Evolutionary conservation across 257 asterid genomes (phyloP).

Genomic region (Petunia secreta): DNA sequence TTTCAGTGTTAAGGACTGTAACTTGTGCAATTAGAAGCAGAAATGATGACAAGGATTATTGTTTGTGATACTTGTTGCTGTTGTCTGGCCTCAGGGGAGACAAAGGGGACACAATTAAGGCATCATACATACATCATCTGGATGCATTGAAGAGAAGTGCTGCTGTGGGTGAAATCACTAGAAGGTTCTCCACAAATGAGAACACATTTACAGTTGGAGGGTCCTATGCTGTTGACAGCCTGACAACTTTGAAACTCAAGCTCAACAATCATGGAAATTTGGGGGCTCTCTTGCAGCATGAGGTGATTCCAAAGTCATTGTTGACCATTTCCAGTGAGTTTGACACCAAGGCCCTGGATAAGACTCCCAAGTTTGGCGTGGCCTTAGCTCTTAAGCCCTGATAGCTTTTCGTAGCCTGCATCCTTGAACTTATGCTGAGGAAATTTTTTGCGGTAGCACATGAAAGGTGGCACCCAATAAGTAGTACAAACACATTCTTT

Average conservation of each 20-base stretch:
- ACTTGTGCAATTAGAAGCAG: background rate
- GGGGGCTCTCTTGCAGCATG: slow-evolving; percentile 66
- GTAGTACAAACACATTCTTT: slow-evolving; percentile 32
- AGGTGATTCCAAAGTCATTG: slow-evolving; percentile 51
- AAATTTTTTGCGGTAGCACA: slow-evolving; percentile 29
- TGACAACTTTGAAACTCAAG: slow-evolving; percentile 65
- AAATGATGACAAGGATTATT: background rate
- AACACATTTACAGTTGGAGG: slow-evolving; percentile 69
- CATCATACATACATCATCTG: slow-evolving; percentile 59
- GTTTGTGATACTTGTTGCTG: background rate
- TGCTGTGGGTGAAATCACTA: slow-evolving; percentile 59
- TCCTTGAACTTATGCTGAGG: background rate
- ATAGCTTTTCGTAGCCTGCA: slow-evolving; percentile 28
- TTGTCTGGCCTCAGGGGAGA: slow-evolving; percentile 51
- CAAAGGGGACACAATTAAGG: slow-evolving; percentile 70
- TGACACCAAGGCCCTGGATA: slow-evolving; percentile 69
- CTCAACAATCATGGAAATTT: slow-evolving; percentile 65
- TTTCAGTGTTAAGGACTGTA: background rate
- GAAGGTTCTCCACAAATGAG: slow-evolving; percentile 74
- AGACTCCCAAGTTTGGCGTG: slow-evolving; percentile 64
- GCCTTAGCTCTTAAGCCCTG: slow-evolving; percentile 67
- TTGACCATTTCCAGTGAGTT: slow-evolving; percentile 67
- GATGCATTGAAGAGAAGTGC: slow-evolving; percentile 61
- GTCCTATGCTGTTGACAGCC: slow-evolving; percentile 52
- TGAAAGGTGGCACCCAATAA: slow-evolving; percentile 45